phyloP scores from a whole-genome alignment of 2,329 filamentous ascomycete genomes.

The Thielaviopsis euricoi region DNA sequence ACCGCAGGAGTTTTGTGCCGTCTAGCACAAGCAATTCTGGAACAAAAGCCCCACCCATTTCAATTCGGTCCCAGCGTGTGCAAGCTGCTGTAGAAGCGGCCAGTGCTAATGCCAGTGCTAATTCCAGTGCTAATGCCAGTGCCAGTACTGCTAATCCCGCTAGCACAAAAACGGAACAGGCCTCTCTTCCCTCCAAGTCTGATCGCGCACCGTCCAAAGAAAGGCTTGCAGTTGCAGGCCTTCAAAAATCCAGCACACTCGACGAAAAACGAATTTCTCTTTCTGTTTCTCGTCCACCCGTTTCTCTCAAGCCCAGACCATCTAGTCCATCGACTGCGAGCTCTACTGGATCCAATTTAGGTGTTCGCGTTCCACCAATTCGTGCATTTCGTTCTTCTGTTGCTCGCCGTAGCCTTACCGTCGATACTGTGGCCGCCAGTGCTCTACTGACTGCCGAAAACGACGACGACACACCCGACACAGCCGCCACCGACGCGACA shows the following conservation, averaged over 20 bases:
- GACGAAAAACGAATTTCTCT: constrained; percentile 28
- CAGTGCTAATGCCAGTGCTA: constrained; percentile 1
- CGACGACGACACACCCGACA: constrained; percentile 26
- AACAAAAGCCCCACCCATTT: constrained; percentile 6
- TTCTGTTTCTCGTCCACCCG: constrained; percentile 20
- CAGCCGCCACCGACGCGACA: constrained; percentile 17
- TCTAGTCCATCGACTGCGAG: constrained; percentile 15
- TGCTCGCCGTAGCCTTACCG: constrained; percentile 35
- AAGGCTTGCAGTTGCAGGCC: not conserved
- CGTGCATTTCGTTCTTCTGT: constrained; percentile 39
- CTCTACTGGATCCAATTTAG: constrained; percentile 14
- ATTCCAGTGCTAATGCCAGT: not conserved
- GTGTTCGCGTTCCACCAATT: constrained; percentile 33
- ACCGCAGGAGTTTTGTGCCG: constrained; percentile 6
- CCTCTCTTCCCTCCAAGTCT: constrained; percentile 12
- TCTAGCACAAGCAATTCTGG: constrained; percentile 6
- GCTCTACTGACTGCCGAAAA: constrained; percentile 24
- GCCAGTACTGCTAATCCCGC: constrained; percentile 23
- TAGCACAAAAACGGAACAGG: constrained; percentile 26
- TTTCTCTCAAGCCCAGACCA: constrained; percentile 12
- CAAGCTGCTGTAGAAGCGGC: constrained; percentile 7
- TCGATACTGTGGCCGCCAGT: constrained; percentile 34
- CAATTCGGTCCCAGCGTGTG: constrained; percentile 6
- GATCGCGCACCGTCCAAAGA: constrained; percentile 2
- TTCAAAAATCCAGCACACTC: constrained; percentile 18